Evolutionary conservation across 192 early-diverging fungal species (phyloP).

Genomic region (Dissophora globulifera): DNA sequence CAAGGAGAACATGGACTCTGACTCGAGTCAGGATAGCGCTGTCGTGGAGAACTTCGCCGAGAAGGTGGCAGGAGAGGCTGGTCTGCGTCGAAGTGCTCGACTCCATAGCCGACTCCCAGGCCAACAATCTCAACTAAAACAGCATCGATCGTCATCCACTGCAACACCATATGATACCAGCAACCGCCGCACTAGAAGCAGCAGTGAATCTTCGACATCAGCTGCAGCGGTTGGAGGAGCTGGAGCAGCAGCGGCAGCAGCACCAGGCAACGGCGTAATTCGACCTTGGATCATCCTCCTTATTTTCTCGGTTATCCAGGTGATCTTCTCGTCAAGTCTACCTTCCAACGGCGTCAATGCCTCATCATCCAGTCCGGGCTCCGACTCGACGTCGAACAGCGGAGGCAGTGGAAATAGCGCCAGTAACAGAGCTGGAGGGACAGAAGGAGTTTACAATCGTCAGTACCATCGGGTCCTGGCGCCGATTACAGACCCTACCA

Average conservation of each 20-base stretch:
- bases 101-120: neutral
- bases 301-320: slow-evolving; percentile 28
- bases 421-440: neutral
- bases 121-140: neutral
- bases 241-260: neutral
- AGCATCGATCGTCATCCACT: neutral
- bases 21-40: neutral
- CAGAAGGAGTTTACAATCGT: slow-evolving; percentile 1
- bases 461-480: slow-evolving; percentile 30
- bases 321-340: slow-evolving; percentile 28
- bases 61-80: neutral
- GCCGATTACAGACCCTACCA: slow-evolving; percentile 9
- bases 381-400: neutral
- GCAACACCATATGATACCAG: too few relatives aligned
- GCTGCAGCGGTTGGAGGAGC: too few relatives aligned
- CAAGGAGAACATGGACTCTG: neutral
- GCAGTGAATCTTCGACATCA: too few relatives aligned
- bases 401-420: slow-evolving; percentile 14
- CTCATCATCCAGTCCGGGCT: slow-evolving; percentile 10
- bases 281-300: slow-evolving; percentile 32
- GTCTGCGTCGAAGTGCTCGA: neutral
- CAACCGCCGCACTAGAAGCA: neutral
- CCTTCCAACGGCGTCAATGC: slow-evolving; percentile 43
- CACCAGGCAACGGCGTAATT: slow-evolving; percentile 7
- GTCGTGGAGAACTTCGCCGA: neutral